Evolutionary conservation across 1,284 basidiomycete species (phyloP), one percentile per base, ranked within the genome.

Genomic region (Mycena citricolor): DNA sequence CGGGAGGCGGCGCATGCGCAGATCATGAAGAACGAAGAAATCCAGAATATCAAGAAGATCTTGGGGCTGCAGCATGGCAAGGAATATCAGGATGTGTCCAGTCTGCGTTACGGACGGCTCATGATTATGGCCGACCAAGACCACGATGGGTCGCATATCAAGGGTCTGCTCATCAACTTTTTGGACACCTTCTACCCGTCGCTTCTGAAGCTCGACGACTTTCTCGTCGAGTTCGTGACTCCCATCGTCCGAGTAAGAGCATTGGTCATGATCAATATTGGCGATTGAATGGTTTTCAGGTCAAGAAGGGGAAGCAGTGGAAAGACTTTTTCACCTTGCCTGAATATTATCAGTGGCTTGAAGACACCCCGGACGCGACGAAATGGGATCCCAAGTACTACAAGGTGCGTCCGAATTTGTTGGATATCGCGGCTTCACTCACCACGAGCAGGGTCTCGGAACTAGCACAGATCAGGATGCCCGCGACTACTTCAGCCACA

Each of bases 111-210:
- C 60, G 97, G 97, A 2, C 84, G 86, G 46, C 66, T 99, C 49
- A 99, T 99, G 97, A 94, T 99, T 61, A 99, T 99, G 97, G 94
- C 97, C 11, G 97, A 99, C 86, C 94, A 97, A 90, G 97, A 99
- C 81, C 94, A 99, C 70, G 97, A 99, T 69, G 97, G 97, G 41
- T 99, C 95, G 28, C 97, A 99, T 69, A 99, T 99, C 73, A 99
- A 99, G 68, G 97, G 97, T 29, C 79, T 99, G 8, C 79, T 99
- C 45, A 97, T 99, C 73, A 99, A 99, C 67, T 99, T 94, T 67
- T 72, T 99, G 47, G 97, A 99, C 61, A 87, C 95, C 64, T 98
- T 95, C 66, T 99, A 90, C 65, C 97, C 97, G 0, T 97, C 95
- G 2, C 73, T 99, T 24, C 77, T 99, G 48, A 92, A 89, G 63